Evolutionary conservation across 495 filamentous ascomycete genomes (phyloP).

Genomic region (Talaromyces proteolyticus): DNA sequence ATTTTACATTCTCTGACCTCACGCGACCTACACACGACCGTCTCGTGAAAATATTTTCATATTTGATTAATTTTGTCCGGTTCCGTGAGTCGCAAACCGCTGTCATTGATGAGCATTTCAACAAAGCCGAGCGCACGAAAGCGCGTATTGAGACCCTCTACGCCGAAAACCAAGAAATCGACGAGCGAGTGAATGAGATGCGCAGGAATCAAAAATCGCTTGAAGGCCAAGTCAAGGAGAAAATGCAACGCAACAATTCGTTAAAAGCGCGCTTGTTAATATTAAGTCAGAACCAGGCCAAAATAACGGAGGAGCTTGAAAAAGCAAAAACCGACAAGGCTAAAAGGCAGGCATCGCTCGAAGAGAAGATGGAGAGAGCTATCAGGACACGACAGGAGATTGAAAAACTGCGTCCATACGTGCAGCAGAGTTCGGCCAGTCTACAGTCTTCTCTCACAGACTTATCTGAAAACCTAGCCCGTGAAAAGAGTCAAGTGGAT

Average conservation of each 20-base stretch:
- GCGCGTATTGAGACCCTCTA: slow-evolving; percentile 80
- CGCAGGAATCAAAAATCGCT: slow-evolving; percentile 66
- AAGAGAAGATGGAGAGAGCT: slow-evolving; percentile 68
- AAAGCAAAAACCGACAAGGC: slow-evolving; percentile 66
- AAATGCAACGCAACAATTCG: slow-evolving; percentile 76
- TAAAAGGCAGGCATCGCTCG: slow-evolving; percentile 62
- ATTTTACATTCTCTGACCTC: slow-evolving; percentile 88
- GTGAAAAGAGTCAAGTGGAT: slow-evolving; percentile 80
- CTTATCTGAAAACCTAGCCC: slow-evolving; percentile 64
- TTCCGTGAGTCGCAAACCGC: slow-evolving; percentile 86
- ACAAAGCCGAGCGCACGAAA: slow-evolving; percentile 80
- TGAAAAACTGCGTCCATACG: slow-evolving; percentile 84
- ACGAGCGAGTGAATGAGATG: slow-evolving; percentile 75
- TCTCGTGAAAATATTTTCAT: slow-evolving; percentile 86
- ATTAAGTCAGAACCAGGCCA: slow-evolving; percentile 69
- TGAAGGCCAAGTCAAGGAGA: slow-evolving; percentile 72
- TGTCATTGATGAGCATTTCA: slow-evolving; percentile 87
- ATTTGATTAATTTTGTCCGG: slow-evolving; percentile 95
- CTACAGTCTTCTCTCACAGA: slow-evolving; percentile 79
- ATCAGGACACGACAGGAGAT: slow-evolving; percentile 65
- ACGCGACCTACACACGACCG: slow-evolving; percentile 83
- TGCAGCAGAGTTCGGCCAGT: slow-evolving; percentile 75
- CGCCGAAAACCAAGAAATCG: slow-evolving; percentile 79
- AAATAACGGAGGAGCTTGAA: slow-evolving; percentile 71
- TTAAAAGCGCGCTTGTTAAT: slow-evolving; percentile 73